Evolutionary conservation across 2,329 filamentous ascomycete genomes (phyloP), one percentile per base, ranked within the genome.

Genomic region (Pseudocercospora eumusae): DNA sequence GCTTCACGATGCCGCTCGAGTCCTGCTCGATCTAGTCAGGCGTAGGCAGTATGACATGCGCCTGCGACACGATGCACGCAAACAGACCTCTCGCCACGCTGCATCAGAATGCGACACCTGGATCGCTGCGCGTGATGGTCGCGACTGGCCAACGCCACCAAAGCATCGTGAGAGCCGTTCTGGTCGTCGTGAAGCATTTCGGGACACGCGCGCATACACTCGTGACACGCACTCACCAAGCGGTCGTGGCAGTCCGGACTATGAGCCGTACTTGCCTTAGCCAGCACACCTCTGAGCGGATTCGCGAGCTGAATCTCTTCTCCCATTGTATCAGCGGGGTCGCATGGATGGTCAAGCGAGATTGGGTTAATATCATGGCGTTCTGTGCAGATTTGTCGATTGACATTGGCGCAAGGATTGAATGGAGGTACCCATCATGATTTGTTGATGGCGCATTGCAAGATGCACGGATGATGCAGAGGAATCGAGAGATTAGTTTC

Each of bases 111-210:
- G 55, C 4, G 63, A 64, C 40, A 54, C 31, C 42, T 64, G 63
- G 63, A 57, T 59, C 11, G 56, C 63, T 25, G 56, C 50, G 20
- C 53, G 45, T 27, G 60, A 62, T 44, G 45, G 63, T n/a, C 60
- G 63, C 28, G 21, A 21, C n/a, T 64, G 59, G 63, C 20, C 36
- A 7, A 53, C 45, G 23, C 59, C 62, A 56, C 36, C 62, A 10
- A 25, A 15, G 13, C 62, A 25, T 8, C 44, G 44, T 8, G 21
- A 25, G 18, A 20, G 44, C 8, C 21, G 7, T 21, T 5, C 20
- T n/a, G 10, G 15, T 13, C 47, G 47, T 28, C 47, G 23, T 3
- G 47, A 31, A 15, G 54, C n/a, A 18, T 28, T 45, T 9, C 23
- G 33, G n/a, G 20, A 33, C 57, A 60, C 10, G 8, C 50, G 31